Evolutionary conservation across 495 filamentous ascomycete species (phyloP).

Genomic region (Talaromyces thailandensis): DNA sequence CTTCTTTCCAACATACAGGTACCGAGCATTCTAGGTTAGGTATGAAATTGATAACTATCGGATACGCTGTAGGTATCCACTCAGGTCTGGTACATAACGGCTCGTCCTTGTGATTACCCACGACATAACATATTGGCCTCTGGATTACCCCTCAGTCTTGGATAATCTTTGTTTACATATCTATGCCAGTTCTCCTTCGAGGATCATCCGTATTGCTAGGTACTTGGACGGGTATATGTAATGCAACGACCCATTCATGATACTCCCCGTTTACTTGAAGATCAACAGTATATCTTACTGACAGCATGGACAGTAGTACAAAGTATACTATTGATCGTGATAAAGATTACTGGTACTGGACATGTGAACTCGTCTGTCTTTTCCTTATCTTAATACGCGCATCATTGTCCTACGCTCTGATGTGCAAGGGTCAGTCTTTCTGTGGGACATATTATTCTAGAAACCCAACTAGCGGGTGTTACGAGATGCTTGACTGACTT

Average conservation of each 20-base stretch:
- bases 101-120: too few relatives aligned
- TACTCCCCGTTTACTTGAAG: neutral
- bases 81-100: too few relatives aligned
- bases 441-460: neutral
- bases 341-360: neutral
- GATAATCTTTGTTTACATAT: neutral
- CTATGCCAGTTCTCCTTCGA: neutral
- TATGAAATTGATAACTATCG: too few relatives aligned
- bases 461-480: neutral
- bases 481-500: neutral
- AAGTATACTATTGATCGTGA: neutral
- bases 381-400: neutral
- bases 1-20: too few relatives aligned
- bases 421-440: neutral
- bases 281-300: neutral
- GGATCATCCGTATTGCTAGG: neutral
- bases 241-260: neutral
- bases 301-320: neutral
- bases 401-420: neutral
- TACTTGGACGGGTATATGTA: neutral
- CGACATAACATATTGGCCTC: too few relatives aligned
- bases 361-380: neutral
- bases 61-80: too few relatives aligned
- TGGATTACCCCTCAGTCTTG: neutral
- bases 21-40: too few relatives aligned